Evolutionary conservation across 306 rosid genomes (phyloP), one percentile per base, ranked within the genome.

Genomic region (Pterocarpus santalinus): DNA sequence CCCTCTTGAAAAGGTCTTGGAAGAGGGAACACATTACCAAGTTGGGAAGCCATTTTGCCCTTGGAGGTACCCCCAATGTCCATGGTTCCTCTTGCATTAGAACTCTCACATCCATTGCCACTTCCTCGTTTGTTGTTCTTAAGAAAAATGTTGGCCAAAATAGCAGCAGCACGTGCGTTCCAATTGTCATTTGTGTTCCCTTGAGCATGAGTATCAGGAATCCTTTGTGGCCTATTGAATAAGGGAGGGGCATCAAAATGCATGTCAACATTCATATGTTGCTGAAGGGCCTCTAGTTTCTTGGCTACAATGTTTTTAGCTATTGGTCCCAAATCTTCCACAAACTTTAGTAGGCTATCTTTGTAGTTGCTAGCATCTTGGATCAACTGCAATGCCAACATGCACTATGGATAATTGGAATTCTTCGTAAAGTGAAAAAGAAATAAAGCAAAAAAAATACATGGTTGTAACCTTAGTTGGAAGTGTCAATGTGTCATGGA

Each of bases 311-410:
- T 32, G 11, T 2, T 60, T 67, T 85, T 41, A 12, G 69, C 83
- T 0, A 2, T 9, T 16, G 81, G 78, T 41, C 83, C 86, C 78
- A 81, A 16, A 33, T 11, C 81, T 57, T 77, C 4, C 51, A 73
- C 83, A 32, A 72, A 85, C 13, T 38, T 36, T 15, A 41, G 12
- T 12, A 81, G 33, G 41, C 86, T 85, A 0, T 78, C 77, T 79
- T 41, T 57, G 61, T 84, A 79, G 34, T 60, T 32, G 4, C 17
- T 2, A 2, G 53, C 14, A 12, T 63, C 16, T 43, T 0, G 32
- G 41, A 36, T 32, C 72, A 66, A 4, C 84, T 81, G 66, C 65
- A 85, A 67, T 34, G 16, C 4, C 85, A 65, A 66, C 39, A 56
- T 14, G 5, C 58, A 32, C 68, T 63, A 22, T 28, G 28, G 62